phyloP scores from a whole-genome alignment of 192 early-diverging fungal genomes.

The Coemansia umbellata region DNA sequence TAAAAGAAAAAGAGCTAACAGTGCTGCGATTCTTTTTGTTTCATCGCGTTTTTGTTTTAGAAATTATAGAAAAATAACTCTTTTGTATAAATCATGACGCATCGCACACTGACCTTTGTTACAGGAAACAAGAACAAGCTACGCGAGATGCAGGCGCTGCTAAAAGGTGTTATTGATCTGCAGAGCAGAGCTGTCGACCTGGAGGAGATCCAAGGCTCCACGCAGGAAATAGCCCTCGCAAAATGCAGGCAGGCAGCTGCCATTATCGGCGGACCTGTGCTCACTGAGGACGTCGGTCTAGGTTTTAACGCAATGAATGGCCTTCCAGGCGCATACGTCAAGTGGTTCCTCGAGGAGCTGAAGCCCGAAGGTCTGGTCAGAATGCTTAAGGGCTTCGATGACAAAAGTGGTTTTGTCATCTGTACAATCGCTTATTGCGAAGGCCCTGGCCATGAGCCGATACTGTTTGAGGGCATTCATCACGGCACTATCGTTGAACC shows the following conservation, averaged over 20 bases:
- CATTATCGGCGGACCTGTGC: slow-evolving; percentile 64
- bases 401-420: slow-evolving; percentile 81
- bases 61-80: neutral
- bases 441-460: slow-evolving; percentile 75
- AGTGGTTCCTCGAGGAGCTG: slow-evolving; percentile 88
- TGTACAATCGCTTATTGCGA: slow-evolving; percentile 89
- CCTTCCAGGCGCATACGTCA: slow-evolving; percentile 86
- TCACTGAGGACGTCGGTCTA: slow-evolving; percentile 92
- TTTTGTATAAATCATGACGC: slow-evolving; percentile 16
- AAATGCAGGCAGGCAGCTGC: slow-evolving; percentile 78
- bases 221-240: slow-evolving; percentile 67
- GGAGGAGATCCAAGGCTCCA: slow-evolving; percentile 90
- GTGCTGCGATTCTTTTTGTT: neutral
- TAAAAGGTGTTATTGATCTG: slow-evolving; percentile 62
- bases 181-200: slow-evolving; percentile 71
- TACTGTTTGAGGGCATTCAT: slow-evolving; percentile 81
- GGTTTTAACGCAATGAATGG: slow-evolving; percentile 93
- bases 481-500: slow-evolving; percentile 83
- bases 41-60: neutral
- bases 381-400: slow-evolving; percentile 84
- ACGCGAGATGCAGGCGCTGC: slow-evolving; percentile 80
- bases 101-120: slow-evolving; percentile 70
- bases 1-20: neutral
- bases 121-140: slow-evolving; percentile 98
- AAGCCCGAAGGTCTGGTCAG: slow-evolving; percentile 73